Percentiles rank a stretch among this genome's conserved stretches.
phyloP scores from a whole-genome alignment of 495 filamentous ascomycete species.

The Aspergillus avenaceus region DNA sequence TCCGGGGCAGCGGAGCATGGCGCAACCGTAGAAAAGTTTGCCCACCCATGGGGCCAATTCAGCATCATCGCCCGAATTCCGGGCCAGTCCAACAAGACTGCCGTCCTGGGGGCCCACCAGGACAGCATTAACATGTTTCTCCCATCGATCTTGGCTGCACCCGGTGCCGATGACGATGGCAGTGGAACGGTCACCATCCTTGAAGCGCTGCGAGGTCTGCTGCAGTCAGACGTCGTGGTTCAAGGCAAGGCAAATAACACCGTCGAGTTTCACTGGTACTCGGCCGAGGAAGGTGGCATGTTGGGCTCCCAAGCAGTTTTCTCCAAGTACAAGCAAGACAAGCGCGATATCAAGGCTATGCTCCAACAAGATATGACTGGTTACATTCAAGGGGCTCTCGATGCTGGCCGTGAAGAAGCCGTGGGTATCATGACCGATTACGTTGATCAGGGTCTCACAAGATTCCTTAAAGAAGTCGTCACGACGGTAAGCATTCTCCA shows the following conservation, averaged over 20 bases:
- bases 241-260: slow-evolving; percentile 64
- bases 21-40: slow-evolving; percentile 67
- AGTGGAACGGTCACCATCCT: slow-evolving; percentile 76
- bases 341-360: slow-evolving; percentile 88
- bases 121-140: slow-evolving; percentile 89
- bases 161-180: slow-evolving; percentile 74
- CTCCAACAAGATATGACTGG: slow-evolving; percentile 99
- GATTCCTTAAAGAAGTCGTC: slow-evolving; percentile 88
- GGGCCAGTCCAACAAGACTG: slow-evolving; percentile 76
- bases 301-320: slow-evolving; percentile 87
- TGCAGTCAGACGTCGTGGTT: slow-evolving; percentile 48
- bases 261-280: slow-evolving; percentile 95
- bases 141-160: slow-evolving; percentile 73
- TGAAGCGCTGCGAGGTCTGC: slow-evolving; percentile 62
- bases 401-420: slow-evolving; percentile 77
- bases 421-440: slow-evolving; percentile 94
- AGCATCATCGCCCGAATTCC: slow-evolving; percentile 92
- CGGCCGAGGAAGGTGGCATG: slow-evolving; percentile 86
- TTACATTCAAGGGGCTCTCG: slow-evolving; percentile 75
- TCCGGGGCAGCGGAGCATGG: slow-evolving; percentile 66
- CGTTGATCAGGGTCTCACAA: slow-evolving; percentile 76
- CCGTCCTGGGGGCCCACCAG: slow-evolving; percentile 73
- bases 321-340: slow-evolving; percentile 69
- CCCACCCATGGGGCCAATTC: slow-evolving; percentile 84
- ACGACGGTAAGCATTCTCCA: slow-evolving; percentile 51